Evolutionary conservation across 2,329 filamentous ascomycete species (phyloP).

Genomic region (Gnomoniopsis smithogilvyi): DNA sequence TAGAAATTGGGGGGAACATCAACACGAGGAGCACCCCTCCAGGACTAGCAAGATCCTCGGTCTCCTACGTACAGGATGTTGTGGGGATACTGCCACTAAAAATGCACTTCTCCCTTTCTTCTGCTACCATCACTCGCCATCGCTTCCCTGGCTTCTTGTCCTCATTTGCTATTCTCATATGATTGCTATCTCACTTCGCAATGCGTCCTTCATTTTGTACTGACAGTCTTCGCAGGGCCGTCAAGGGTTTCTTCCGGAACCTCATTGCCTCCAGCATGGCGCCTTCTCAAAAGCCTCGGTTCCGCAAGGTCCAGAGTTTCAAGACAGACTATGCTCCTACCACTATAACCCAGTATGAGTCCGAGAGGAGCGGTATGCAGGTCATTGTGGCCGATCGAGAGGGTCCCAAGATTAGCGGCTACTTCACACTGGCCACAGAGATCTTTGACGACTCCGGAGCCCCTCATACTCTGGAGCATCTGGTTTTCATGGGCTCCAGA

Average conservation of each 20-base stretch:
- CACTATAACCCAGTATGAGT: constrained; percentile 92
- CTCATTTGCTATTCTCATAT: not conserved
- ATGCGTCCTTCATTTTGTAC: constrained; percentile 3
- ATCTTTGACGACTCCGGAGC: constrained; percentile 97
- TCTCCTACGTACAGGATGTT: not conserved
- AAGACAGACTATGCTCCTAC: constrained; percentile 86
- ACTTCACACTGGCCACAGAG: constrained; percentile 93
- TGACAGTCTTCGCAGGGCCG: constrained; percentile 21
- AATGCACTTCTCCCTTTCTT: not conserved
- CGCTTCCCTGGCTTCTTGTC: not conserved
- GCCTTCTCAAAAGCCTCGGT: constrained; percentile 54
- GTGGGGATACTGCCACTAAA: not conserved
- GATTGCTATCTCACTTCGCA: not conserved
- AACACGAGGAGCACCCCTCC: not conserved
- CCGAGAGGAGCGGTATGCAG: constrained; percentile 88
- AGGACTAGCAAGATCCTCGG: not conserved
- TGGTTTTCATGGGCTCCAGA: constrained; percentile 87
- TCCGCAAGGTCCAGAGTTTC: constrained; percentile 83
- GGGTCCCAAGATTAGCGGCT: constrained; percentile 92
- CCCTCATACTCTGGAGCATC: constrained; percentile 79
- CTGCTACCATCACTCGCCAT: not conserved
- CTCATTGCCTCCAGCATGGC: constrained; percentile 47
- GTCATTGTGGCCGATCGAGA: constrained; percentile 88
- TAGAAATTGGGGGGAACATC: not conserved
- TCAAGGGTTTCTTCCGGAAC: constrained; percentile 20